These are phyloP conservation scores for Nicotiana undulata DNA, from an alignment of 257 asterid genomes.

Conservation along the genomic window DNA sequence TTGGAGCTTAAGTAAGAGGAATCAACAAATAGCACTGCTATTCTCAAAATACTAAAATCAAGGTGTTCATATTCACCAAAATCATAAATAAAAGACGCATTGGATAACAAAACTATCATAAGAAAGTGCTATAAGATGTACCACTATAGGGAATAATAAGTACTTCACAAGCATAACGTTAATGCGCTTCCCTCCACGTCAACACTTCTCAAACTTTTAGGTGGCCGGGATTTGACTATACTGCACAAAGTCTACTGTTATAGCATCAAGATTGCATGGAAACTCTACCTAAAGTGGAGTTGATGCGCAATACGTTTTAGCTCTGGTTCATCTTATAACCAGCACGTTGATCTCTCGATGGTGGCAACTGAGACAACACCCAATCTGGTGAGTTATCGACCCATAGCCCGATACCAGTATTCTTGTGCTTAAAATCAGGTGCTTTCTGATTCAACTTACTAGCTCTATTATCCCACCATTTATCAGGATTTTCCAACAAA, in stretches of 20 bases:
- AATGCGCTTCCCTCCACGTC: background rate
- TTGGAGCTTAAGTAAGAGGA: background rate
- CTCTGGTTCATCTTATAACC: background rate
- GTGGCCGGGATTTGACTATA: background rate
- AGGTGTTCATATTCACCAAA: background rate
- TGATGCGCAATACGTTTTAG: background rate
- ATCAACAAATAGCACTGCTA: background rate
- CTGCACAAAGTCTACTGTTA: background rate
- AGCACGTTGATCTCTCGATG: constrained; percentile 21
- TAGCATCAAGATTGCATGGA: background rate
- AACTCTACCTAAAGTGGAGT: background rate
- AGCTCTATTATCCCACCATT: constrained; percentile 62
- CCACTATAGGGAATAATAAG: background rate
- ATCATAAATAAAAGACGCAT: background rate
- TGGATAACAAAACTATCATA: background rate
- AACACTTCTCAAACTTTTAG: background rate
- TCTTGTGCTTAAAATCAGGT: constrained; percentile 66
- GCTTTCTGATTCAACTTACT: constrained; percentile 33
- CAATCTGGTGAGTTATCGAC: constrained; percentile 36
- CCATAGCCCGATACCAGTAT: constrained; percentile 50
- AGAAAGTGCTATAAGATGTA: background rate
- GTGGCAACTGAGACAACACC: constrained; percentile 58
- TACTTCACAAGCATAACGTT: background rate
- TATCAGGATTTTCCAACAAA: constrained; percentile 35
- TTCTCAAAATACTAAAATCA: background rate